A percentile compares a stretch with the other conserved stretches of the same genome.
phyloP scores from a whole-genome alignment of 2,329 filamentous ascomycete genomes.

The Trichoderma citrinoviride region DNA sequence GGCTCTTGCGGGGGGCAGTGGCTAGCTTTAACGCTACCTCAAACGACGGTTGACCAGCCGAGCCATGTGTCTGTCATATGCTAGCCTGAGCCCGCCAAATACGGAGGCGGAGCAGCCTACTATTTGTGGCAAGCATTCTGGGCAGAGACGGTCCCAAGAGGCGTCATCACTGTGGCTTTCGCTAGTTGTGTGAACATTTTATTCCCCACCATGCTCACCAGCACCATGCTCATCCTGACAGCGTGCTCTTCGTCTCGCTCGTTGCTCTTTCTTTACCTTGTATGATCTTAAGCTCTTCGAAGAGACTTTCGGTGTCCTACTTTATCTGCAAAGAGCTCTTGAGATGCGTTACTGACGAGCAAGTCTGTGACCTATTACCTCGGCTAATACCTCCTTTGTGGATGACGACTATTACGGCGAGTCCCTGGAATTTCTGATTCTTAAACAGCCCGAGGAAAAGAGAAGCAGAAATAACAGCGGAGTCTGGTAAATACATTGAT shows the following conservation, averaged over 20 bases:
- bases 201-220: neutral
- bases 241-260: neutral
- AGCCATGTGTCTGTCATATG: neutral
- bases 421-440: neutral
- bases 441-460: neutral
- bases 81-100: neutral
- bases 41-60: neutral
- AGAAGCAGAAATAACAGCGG: neutral
- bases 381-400: neutral
- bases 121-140: neutral
- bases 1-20: neutral
- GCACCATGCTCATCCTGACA: neutral
- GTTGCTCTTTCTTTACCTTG: neutral
- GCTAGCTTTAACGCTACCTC: neutral
- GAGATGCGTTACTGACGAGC: neutral
- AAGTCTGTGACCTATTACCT: no score
- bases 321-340: neutral
- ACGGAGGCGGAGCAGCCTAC: neutral
- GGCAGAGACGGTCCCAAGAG: neutral
- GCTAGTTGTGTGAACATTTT: neutral
- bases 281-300: no score
- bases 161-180: slow-evolving; percentile 4
- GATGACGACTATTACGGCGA: neutral
- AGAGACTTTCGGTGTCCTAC: neutral
- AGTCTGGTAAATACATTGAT: no score